Base-by-base conservation (phyloP, 2,329 filamentous ascomycete species). In the Venturia oleaginea region DNA sequence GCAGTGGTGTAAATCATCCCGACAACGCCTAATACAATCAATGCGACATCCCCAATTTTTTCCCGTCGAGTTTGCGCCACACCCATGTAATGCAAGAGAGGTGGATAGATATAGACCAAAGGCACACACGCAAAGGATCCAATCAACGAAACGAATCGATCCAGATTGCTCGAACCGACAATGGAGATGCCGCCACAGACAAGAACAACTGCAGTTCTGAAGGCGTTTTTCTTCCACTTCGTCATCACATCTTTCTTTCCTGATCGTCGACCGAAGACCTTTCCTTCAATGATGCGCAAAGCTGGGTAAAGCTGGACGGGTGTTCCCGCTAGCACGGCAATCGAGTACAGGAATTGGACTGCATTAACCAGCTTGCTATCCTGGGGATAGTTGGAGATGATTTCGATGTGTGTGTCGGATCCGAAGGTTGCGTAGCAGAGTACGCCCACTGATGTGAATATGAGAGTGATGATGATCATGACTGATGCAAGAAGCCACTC, bases 401-500 rank as follows among this genome's bases (percentile, higher is more conserved):
- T 84, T 71, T 91, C 87, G 66, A 89, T 90, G 70, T 84, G 82
- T 10, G 88, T 90, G 64, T 81, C 74, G 64, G 82, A 79, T 61
- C 88, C 88, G 71, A 91, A 91, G 0, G 87, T 88, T 19, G 86
- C 87, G 72, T 91, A 91, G 73, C 86, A 90, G 27, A 91, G 81
- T 0, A 85, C 85, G 46, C 88, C 88, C 22, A 91, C 85, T 0
- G 86, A 87, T 1, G 86, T 88, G 75, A 89, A 91, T 69, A 90
- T 83, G 67, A 86, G 73, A 3, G 88, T 91, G 72, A 90, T 89
- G 74, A 91, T 80, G 66, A 86, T 71, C 88, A 91, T 91, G 74
- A 91, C 84, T 15, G 84, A 68, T 66, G 81, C 87, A 1, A 91
- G 82, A 3, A 91, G 80, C 65, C 78, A 79, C 68, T 84, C 81